Percentiles rank a stretch among this genome's conserved stretches.
Conservation (phyloP, 768 basidiomycete species). For the Amanita pallidorosea region DNA sequence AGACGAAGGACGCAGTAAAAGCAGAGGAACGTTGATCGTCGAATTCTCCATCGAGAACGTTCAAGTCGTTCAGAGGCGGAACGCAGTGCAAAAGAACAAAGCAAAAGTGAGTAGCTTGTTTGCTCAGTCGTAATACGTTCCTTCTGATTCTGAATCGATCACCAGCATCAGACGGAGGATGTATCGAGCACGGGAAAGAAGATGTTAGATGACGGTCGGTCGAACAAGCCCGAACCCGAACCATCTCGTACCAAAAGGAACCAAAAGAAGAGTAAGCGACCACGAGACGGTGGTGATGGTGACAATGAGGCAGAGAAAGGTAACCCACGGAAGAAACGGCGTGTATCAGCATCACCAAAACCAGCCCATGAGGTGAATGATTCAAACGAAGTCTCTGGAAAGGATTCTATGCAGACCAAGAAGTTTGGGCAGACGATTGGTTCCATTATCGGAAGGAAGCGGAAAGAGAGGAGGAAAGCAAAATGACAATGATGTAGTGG, state of each 20-base stretch:
- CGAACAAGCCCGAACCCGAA: background rate
- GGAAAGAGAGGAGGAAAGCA: too few species aligned
- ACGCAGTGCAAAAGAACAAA: slow-evolving; percentile 36
- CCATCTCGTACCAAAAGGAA: background rate
- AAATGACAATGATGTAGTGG: too few species aligned
- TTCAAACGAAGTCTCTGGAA: too few species aligned
- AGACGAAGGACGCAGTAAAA: slow-evolving; percentile 27
- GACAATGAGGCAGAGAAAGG: background rate
- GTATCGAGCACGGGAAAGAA: background rate
- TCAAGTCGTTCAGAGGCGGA: slow-evolving; percentile 75
- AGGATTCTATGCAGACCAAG: too few species aligned
- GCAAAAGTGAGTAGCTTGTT: slow-evolving; percentile 10
- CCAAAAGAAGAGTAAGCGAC: background rate
- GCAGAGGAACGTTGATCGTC: slow-evolving; percentile 56
- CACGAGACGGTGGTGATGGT: background rate
- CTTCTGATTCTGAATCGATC: background rate
- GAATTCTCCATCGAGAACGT: slow-evolving; percentile 96
- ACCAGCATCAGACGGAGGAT: background rate
- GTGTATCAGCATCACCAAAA: background rate
- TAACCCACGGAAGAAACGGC: background rate
- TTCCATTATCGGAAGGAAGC: too few species aligned
- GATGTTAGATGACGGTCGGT: background rate
- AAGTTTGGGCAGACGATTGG: too few species aligned
- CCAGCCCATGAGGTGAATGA: too few species aligned
- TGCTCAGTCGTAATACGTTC: too few species aligned